Conservation (phyloP, 768 basidiomycete genomes). For the Cystoderma amianthinum region DNA sequence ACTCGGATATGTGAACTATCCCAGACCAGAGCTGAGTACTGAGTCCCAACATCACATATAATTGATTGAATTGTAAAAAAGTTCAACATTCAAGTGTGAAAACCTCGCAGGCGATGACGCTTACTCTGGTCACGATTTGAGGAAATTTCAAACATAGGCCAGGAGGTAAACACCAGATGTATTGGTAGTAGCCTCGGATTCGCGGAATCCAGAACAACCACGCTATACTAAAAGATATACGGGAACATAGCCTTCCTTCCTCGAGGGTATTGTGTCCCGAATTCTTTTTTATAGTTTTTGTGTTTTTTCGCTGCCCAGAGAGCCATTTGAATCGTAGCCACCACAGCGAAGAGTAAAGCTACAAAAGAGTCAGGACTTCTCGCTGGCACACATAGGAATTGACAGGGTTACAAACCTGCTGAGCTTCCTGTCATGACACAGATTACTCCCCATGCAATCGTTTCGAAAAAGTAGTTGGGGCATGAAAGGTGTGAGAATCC, state of each 20-base stretch:
- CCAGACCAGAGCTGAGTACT: no score
- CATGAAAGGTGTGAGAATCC: constrained; percentile 83
- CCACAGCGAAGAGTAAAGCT: constrained; percentile 62
- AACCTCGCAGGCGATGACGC: no score
- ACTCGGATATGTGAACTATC: no score
- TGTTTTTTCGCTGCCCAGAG: constrained; percentile 93
- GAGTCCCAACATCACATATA: no score
- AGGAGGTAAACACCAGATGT: no score
- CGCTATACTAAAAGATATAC: constrained; percentile 55
- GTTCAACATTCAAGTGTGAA: no score
- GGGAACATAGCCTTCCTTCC: constrained; percentile 77
- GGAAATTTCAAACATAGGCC: no score
- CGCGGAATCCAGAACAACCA: no score
- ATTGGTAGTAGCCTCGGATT: no score
- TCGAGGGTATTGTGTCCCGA: constrained; percentile 77
- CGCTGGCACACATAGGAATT: no score
- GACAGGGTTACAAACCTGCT: constrained; percentile 45
- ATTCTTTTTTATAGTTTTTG: constrained; percentile 84
- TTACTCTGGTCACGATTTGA: no score
- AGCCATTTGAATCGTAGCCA: constrained; percentile 64
- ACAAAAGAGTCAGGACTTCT: constrained; percentile 1
- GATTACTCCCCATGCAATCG: constrained; percentile 65
- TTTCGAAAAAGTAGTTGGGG: constrained; percentile 96
- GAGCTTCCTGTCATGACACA: constrained; percentile 72
- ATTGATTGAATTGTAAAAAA: no score